A percentile compares a stretch with the other conserved stretches of the same genome.
phyloP scores from a whole-genome alignment of 164 flowering plant genomes.

The Malania oleifera region DNA sequence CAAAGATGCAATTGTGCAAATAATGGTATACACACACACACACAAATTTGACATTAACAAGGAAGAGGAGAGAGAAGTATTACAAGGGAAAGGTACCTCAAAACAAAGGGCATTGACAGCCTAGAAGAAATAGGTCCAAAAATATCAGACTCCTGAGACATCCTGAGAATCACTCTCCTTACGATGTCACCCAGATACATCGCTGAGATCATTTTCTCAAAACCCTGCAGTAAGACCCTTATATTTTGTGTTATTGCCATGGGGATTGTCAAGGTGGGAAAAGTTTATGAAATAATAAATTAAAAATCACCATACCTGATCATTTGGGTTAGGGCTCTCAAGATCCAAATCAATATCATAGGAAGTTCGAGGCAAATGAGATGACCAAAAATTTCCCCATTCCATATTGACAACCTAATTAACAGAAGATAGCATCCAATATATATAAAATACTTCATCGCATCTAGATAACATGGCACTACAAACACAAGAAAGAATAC shows the following conservation, averaged over 20 bases:
- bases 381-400: constrained; percentile 95
- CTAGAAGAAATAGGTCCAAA: constrained; percentile 54
- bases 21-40: no score
- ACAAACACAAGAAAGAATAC: constrained; percentile 34
- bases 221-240: constrained; percentile 59
- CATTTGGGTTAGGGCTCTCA: constrained; percentile 78
- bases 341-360: constrained; percentile 81
- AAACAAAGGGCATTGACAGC: constrained; percentile 46
- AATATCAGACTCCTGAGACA: constrained; percentile 65
- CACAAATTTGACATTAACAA: no score
- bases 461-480: background rate
- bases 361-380: constrained; percentile 84
- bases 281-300: background rate
- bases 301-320: constrained; percentile 44
- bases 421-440: constrained; percentile 4
- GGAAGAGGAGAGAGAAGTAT: background rate
- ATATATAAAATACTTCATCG: background rate
- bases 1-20: no score
- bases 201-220: constrained; percentile 97
- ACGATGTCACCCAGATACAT: constrained; percentile 97
- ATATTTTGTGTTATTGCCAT: background rate
- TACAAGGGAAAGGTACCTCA: constrained; percentile 40
- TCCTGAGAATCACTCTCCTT: constrained; percentile 75
- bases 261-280: background rate
- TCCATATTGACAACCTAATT: constrained; percentile 86